Evolutionary conservation across 169 alveolate species (phyloP).

Genomic region (Plasmodium malariae): DNA sequence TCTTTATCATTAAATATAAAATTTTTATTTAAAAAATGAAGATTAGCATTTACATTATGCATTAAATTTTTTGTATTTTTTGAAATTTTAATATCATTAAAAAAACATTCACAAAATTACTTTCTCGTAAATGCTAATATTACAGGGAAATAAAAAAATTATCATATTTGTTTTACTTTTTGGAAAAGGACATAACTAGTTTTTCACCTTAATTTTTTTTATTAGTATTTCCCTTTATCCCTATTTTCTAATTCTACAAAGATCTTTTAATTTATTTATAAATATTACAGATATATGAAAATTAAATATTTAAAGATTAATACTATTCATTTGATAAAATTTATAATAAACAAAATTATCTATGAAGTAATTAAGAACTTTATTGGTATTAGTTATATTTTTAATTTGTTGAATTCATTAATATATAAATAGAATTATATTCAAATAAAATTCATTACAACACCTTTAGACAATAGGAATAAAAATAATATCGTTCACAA

Average conservation of each 20-base stretch:
- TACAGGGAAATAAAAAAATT: neutral
- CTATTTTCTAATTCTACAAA: neutral
- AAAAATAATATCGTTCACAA: conserved; percentile 7
- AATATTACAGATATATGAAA: neutral
- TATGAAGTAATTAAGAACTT: neutral
- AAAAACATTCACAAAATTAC: neutral
- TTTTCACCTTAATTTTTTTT: neutral
- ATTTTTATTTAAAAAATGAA: too few relatives aligned
- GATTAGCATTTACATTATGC: too few relatives aligned
- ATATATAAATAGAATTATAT: conserved; percentile 2
- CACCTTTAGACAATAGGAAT: conserved; percentile 25
- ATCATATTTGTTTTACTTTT: neutral
- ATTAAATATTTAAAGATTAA: neutral
- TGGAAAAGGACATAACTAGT: neutral
- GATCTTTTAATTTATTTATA: neutral
- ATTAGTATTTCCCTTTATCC: neutral
- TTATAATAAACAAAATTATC: neutral
- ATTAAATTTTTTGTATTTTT: too few relatives aligned
- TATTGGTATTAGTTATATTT: neutral
- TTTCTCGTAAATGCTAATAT: neutral
- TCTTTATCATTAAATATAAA: too few relatives aligned
- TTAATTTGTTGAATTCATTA: too few relatives aligned
- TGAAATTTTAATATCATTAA: too few relatives aligned
- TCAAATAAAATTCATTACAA: neutral
- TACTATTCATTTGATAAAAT: neutral